A percentile compares a stretch with the other conserved stretches of the same genome.
Evolutionary conservation across 2,329 filamentous ascomycete species (phyloP).

Genomic region (Neonectria punicea): DNA sequence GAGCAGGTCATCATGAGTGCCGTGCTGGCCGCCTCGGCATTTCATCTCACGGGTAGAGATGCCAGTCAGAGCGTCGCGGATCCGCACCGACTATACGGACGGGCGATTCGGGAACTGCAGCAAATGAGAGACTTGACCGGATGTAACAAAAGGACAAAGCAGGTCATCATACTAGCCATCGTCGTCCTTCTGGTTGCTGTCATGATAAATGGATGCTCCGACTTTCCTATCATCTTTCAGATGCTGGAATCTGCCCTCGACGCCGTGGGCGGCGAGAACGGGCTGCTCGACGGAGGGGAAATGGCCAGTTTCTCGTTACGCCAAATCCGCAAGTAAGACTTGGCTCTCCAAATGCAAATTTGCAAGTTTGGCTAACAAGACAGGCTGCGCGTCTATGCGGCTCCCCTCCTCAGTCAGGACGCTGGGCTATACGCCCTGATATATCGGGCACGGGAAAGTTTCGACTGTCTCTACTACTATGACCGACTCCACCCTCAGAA

Average conservation of each 20-base stretch:
- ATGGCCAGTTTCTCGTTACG: conserved; percentile 29
- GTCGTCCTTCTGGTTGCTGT: conserved; percentile 37
- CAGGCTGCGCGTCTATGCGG: conserved; percentile 38
- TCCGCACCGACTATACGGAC: conserved; percentile 20
- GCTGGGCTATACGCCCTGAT: conserved; percentile 31
- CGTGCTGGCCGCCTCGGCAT: conserved; percentile 41
- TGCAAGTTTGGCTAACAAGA: conserved; percentile 52
- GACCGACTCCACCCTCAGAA: conserved; percentile 22
- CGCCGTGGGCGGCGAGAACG: conserved; percentile 32
- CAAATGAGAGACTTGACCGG: conserved; percentile 18
- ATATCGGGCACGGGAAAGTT: conserved; percentile 23
- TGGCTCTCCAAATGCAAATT: too few relatives aligned
- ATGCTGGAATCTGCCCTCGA: conserved; percentile 39
- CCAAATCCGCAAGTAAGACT: conserved; percentile 37
- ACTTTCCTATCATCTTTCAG: conserved; percentile 41
- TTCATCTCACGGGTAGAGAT: conserved; percentile 29
- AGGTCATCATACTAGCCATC: conserved; percentile 35
- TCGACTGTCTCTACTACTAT: conserved; percentile 66
- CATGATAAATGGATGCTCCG: conserved; percentile 40
- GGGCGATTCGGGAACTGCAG: conserved; percentile 28
- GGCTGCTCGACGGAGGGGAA: conserved; percentile 18
- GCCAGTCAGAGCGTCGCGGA: neutral
- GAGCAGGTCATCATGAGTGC: conserved; percentile 39
- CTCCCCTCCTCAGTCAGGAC: conserved; percentile 33
- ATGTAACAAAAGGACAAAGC: conserved; percentile 21